Evolutionary conservation across 2,329 filamentous ascomycete genomes (phyloP).

Genomic region (Apiospora malaysiana): DNA sequence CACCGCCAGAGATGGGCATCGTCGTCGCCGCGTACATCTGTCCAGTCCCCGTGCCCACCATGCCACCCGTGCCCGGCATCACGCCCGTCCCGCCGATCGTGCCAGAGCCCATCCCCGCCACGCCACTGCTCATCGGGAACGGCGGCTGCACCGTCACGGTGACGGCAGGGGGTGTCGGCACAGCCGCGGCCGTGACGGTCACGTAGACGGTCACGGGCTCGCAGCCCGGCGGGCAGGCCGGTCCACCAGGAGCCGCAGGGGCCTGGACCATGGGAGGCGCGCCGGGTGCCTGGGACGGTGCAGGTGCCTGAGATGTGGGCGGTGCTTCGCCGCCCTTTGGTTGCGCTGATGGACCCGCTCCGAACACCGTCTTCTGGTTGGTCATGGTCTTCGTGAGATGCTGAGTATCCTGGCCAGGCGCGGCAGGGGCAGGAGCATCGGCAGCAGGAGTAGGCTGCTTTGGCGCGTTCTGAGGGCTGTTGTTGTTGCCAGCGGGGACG

Average conservation of each 20-base stretch:
- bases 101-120: not conserved
- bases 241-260: not conserved
- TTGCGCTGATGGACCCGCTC: not conserved
- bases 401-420: not conserved
- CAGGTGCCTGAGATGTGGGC: not conserved
- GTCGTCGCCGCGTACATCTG: constrained; percentile 27
- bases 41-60: not conserved
- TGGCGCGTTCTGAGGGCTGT: not conserved
- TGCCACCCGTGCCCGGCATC: not conserved
- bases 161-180: constrained; percentile 27
- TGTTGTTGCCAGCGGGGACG: not conserved
- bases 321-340: not conserved
- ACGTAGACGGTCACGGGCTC: constrained; percentile 35
- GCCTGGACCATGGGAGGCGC: not conserved
- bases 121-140: constrained; percentile 31
- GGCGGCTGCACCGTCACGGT: constrained; percentile 35
- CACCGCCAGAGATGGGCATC: constrained; percentile 23
- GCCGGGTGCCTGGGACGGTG: not conserved
- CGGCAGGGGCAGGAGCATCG: not conserved
- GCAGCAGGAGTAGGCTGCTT: not conserved
- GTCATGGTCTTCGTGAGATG: not conserved
- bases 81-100: constrained; percentile 1
- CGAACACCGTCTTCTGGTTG: not conserved
- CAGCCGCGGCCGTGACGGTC: constrained; percentile 30
- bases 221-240: constrained; percentile 25